Percentiles rank a stretch among this genome's conserved stretches.
Conservation (phyloP, 306 rosid genomes). For the Lablab purpureus region DNA sequence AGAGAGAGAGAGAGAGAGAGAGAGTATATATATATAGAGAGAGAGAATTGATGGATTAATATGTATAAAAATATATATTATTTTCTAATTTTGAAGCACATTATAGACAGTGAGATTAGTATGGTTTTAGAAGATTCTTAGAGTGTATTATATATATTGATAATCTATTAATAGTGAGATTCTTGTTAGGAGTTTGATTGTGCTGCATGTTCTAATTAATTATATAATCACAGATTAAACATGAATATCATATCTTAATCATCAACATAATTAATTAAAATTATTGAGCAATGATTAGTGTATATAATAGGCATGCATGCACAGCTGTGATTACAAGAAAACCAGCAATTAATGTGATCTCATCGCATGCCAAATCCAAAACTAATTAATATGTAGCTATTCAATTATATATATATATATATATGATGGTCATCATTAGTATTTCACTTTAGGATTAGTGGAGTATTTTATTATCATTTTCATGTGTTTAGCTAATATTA, state of each 20-base stretch:
- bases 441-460: background rate
- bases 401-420: background rate
- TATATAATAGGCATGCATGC: background rate
- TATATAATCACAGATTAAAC: background rate
- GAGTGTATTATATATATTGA: background rate
- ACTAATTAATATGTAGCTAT: background rate
- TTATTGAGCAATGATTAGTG: slow-evolving; percentile 37
- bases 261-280: background rate
- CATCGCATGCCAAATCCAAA: slow-evolving; percentile 36
- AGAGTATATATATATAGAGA: too few relatives aligned
- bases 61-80: too few relatives aligned
- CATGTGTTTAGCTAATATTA: background rate
- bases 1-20: too few relatives aligned
- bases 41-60: too few relatives aligned
- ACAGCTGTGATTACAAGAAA: slow-evolving; percentile 43
- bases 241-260: background rate
- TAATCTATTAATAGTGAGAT: background rate
- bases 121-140: background rate
- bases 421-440: too few relatives aligned
- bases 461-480: background rate
- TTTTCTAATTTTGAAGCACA: too few relatives aligned
- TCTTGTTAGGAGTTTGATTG: slow-evolving; percentile 14
- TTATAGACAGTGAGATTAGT: too few relatives aligned
- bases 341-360: slow-evolving; percentile 32
- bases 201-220: background rate